A percentile compares a stretch with the other conserved stretches of the same genome.
Evolutionary conservation across 2,329 filamentous ascomycete species (phyloP).

Genomic region (Blastomyces parvus): DNA sequence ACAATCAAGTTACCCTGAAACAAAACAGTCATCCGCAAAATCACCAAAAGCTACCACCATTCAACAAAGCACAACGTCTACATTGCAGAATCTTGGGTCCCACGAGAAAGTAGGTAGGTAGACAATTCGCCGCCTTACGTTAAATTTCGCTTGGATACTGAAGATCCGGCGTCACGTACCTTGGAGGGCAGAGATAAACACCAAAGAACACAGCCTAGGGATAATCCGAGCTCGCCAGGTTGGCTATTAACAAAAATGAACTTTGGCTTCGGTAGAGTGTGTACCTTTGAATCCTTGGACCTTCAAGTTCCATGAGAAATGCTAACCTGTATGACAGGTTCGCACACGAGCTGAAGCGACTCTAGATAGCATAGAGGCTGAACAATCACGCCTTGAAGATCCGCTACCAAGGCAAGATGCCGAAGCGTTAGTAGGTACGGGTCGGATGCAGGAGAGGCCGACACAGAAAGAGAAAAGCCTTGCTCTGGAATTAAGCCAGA

Average conservation of each 20-base stretch:
- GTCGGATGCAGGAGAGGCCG: neutral
- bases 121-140: neutral
- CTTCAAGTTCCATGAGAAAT: neutral
- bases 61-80: neutral
- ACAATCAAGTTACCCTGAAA: neutral
- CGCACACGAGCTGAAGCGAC: neutral
- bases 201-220: neutral
- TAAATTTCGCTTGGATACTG: neutral
- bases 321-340: neutral
- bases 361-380: neutral
- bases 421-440: neutral
- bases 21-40: no score
- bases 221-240: neutral
- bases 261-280: neutral
- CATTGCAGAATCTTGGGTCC: neutral
- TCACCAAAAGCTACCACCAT: neutral
- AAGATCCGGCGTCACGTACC: neutral
- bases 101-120: neutral
- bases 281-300: neutral
- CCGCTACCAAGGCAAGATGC: neutral
- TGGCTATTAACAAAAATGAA: neutral
- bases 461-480: neutral
- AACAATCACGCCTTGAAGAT: neutral
- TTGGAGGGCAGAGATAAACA: neutral
- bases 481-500: neutral